These are phyloP conservation scores for Aureobasidium leucospermi DNA, from an alignment of 2,329 filamentous ascomycete genomes.

Conservation along the genomic window DNA sequence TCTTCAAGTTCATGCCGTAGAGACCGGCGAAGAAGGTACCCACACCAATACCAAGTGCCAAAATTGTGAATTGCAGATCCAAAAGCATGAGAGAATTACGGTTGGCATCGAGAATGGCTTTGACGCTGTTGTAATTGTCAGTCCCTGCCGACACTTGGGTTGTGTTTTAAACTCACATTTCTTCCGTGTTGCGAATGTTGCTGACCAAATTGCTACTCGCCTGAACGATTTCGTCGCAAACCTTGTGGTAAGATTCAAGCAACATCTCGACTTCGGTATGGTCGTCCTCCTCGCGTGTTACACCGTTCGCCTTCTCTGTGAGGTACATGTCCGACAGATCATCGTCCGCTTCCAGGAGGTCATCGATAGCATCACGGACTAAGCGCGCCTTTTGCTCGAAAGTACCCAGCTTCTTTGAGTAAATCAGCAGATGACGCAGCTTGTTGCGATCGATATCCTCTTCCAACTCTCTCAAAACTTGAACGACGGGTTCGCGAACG, in stretches of 20 bases:
- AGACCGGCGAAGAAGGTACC: slow-evolving; percentile 95
- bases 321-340: slow-evolving; percentile 93
- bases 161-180: slow-evolving; percentile 62
- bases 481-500: slow-evolving; percentile 84
- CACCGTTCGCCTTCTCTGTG: slow-evolving; percentile 74
- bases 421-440: slow-evolving; percentile 79
- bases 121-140: slow-evolving; percentile 55
- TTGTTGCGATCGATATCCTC: slow-evolving; percentile 96
- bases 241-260: slow-evolving; percentile 93
- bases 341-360: slow-evolving; percentile 91
- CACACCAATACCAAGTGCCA: slow-evolving; percentile 86
- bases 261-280: slow-evolving; percentile 97
- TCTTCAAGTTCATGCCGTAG: slow-evolving; percentile 99
- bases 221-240: slow-evolving; percentile 96
- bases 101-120: slow-evolving; percentile 94
- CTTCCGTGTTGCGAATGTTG: slow-evolving; percentile 94
- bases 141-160: neutral
- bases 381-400: slow-evolving; percentile 96
- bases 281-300: slow-evolving; percentile 68
- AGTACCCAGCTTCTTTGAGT: slow-evolving; percentile 90
- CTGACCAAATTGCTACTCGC: slow-evolving; percentile 87
- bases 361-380: slow-evolving; percentile 89
- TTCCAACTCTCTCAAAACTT: slow-evolving; percentile 81
- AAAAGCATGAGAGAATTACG: slow-evolving; percentile 97
- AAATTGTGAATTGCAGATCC: slow-evolving; percentile 92